These are phyloP conservation scores for Penicillium sp. DNA, from an alignment of 2,329 filamentous ascomycete species.

Conservation along the genomic window DNA sequence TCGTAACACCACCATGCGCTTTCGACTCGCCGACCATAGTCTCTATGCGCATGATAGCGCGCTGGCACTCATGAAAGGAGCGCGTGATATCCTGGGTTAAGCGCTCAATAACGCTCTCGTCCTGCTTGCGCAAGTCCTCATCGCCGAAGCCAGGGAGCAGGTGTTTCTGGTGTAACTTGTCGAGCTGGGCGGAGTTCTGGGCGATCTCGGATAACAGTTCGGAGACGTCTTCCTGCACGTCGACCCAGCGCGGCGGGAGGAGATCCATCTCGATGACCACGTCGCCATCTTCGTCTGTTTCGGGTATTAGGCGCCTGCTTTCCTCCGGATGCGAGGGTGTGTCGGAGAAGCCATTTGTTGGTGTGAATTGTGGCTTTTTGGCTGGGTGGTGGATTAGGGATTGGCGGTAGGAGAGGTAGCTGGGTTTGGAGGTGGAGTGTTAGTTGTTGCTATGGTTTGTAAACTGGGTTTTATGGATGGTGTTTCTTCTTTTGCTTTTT, in stretches of 20 bases:
- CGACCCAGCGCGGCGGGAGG: slow-evolving; percentile 90
- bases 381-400: slow-evolving; percentile 93
- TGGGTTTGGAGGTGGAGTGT: slow-evolving; percentile 39
- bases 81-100: slow-evolving; percentile 88
- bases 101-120: slow-evolving; percentile 86
- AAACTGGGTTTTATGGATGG: background rate
- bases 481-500: background rate
- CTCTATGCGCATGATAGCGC: slow-evolving; percentile 83
- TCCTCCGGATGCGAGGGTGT: slow-evolving; percentile 62
- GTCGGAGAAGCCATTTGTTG: slow-evolving; percentile 61
- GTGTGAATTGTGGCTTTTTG: slow-evolving; percentile 72
- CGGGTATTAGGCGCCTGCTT: slow-evolving; percentile 79
- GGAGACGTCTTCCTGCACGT: slow-evolving; percentile 88
- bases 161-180: slow-evolving; percentile 95
- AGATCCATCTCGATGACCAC: slow-evolving; percentile 98
- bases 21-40: slow-evolving; percentile 79
- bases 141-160: slow-evolving; percentile 96
- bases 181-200: slow-evolving; percentile 76
- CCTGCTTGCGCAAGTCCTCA: slow-evolving; percentile 79
- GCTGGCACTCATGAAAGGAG: slow-evolving; percentile 85
- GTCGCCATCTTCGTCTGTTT: slow-evolving; percentile 76
- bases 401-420: slow-evolving; percentile 98
- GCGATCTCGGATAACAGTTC: slow-evolving; percentile 78
- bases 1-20: slow-evolving; percentile 66
- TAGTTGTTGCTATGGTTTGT: slow-evolving; percentile 8